Evolutionary conservation across 768 basidiomycete genomes (phyloP).

Genomic region (Naganishia kalamii): DNA sequence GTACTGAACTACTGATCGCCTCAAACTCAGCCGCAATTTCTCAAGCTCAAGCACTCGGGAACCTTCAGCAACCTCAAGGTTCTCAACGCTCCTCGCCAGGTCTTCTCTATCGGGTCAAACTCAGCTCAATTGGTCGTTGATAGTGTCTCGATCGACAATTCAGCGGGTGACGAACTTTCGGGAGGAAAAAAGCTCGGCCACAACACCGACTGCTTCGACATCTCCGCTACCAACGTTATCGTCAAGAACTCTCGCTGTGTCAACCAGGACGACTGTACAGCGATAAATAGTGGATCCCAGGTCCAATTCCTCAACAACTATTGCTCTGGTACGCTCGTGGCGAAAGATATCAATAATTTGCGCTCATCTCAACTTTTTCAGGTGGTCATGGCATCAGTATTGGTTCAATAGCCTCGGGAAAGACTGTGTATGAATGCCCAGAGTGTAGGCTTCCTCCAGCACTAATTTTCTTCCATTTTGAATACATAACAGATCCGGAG

Average conservation of each 20-base stretch:
- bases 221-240: constrained; percentile 23
- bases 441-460: background rate
- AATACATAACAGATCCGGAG: constrained; percentile 50
- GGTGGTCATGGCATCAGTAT: constrained; percentile 63
- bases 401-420: constrained; percentile 38
- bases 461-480: constrained; percentile 52
- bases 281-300: constrained; percentile 49
- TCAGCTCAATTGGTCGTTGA: constrained; percentile 49
- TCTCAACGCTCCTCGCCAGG: constrained; percentile 49
- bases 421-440: constrained; percentile 16
- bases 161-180: background rate
- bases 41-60: constrained; percentile 48
- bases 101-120: constrained; percentile 42
- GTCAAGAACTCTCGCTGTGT: constrained; percentile 23
- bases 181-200: constrained; percentile 20
- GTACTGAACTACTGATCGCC: constrained; percentile 41
- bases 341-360: background rate
- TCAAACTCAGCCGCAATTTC: background rate
- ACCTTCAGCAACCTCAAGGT: constrained; percentile 47
- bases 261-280: constrained; percentile 59
- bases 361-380: background rate
- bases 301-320: constrained; percentile 51
- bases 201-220: constrained; percentile 42
- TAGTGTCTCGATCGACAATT: constrained; percentile 55
- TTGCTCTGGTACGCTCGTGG: constrained; percentile 47